Percentiles rank a stretch among this genome's conserved stretches.
Evolutionary conservation across 768 basidiomycete species (phyloP).

Genomic region (Chiua virens): DNA sequence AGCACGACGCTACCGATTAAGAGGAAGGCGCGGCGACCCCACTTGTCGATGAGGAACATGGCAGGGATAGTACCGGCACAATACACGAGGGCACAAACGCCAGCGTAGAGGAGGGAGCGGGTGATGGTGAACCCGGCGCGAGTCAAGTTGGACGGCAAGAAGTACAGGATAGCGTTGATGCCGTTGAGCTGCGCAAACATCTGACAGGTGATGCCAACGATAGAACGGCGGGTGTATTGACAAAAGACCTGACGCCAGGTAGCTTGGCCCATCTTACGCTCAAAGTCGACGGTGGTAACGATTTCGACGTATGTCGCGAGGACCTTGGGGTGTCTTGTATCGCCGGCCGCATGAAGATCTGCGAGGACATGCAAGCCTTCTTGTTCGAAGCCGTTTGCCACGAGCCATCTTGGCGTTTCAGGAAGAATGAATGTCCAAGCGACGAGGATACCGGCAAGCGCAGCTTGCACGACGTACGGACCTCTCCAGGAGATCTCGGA

Average conservation of each 20-base stretch:
- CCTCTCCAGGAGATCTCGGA: constrained; percentile 56
- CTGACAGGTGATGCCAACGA: constrained; percentile 55
- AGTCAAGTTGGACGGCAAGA: constrained; percentile 52
- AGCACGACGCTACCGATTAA: constrained; percentile 46
- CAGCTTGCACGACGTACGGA: constrained; percentile 54
- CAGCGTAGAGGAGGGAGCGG: constrained; percentile 45
- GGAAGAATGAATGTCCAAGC: constrained; percentile 49
- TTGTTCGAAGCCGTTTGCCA: constrained; percentile 49
- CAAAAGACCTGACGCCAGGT: constrained; percentile 51
- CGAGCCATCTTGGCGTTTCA: constrained; percentile 55
- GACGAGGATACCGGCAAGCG: constrained; percentile 47
- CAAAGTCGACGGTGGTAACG: constrained; percentile 38
- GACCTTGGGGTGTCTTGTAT: constrained; percentile 42
- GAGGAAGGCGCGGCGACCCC: constrained; percentile 52
- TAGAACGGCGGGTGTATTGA: constrained; percentile 47
- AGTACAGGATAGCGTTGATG: constrained; percentile 59
- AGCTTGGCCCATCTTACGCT: constrained; percentile 40
- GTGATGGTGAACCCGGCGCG: constrained; percentile 48
- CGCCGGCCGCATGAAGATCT: constrained; percentile 55
- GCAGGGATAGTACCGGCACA: constrained; percentile 52
- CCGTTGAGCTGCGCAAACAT: constrained; percentile 57
- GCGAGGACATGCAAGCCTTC: constrained; percentile 54
- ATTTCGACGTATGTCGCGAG: constrained; percentile 46
- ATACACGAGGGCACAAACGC: constrained; percentile 47
- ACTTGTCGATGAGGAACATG: constrained; percentile 52